Evolutionary conservation across 805 yeast genomes (phyloP), one percentile per base, ranked within the genome.

Genomic region (Ogataea henricii): DNA sequence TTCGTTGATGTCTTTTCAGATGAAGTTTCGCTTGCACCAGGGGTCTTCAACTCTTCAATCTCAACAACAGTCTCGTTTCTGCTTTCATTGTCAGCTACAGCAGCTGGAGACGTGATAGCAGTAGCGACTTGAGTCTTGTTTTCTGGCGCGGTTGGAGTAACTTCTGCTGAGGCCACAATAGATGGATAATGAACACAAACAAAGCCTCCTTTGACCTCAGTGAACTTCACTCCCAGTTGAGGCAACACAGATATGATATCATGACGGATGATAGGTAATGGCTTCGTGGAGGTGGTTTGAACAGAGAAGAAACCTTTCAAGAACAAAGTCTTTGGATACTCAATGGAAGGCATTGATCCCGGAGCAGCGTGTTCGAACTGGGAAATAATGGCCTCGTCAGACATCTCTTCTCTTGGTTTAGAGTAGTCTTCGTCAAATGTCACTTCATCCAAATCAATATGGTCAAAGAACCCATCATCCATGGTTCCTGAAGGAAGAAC

Each of bases 201-300:
- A 65, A 92, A 91, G 0, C 97, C 98, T 49, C 98, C 97, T 61
- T 86, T 86, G 18, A 91, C 96, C 68, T 91, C 98, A 52, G 84
- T 86, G 65, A 78, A 91, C 49, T 82, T 81, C 41, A 92, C 94
- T 22, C 89, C 89, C 62, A 89, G 73, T 53, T 81, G 81, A 16
- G 82, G 82, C 63, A 91, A 75, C 1, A 87, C 92, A 17, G 82
- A 77, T 23, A 91, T 87, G 34, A 91, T 83, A 63, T 87, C 91
- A 61, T 87, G 83, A 46, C 97, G 79, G 48, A 91, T 90, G 53
- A 88, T 87, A 10, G 96, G 91, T 47, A 92, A 74, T 16, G 96
- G 94, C 59, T 89, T 89, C 3, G 96, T 88, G 2, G 97, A 89
- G 0, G 98, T 91, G 1, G 96, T 88, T 69, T 91, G 97, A 41